Percentiles rank a stretch among this genome's conserved stretches.
These are phyloP conservation scores for Arabis alpina DNA, from an alignment of 345 rosid species.

Conservation along the genomic window DNA sequence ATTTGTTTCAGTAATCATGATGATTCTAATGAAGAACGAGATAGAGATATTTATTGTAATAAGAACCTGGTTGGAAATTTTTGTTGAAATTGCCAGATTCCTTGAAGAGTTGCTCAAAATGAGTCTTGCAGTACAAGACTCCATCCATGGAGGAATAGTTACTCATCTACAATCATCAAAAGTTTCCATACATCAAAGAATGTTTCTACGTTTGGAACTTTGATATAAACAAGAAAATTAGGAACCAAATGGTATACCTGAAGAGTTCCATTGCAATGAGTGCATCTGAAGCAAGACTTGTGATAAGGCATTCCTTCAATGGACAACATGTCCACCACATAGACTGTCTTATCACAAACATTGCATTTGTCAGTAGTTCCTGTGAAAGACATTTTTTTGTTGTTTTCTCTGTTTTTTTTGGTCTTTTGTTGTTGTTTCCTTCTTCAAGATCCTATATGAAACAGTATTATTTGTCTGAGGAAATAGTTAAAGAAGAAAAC, in stretches of 20 bases:
- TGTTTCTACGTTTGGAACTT: not conserved
- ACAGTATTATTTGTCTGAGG: conserved; percentile 30
- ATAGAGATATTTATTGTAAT: not conserved
- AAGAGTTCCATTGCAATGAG: conserved; percentile 93
- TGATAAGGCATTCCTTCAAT: conserved; percentile 88
- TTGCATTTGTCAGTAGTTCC: conserved; percentile 95
- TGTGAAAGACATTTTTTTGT: conserved; percentile 69
- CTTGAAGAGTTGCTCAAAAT: conserved; percentile 97
- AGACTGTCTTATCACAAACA: conserved; percentile 87
- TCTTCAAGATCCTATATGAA: conserved; percentile 38
- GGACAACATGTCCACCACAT: conserved; percentile 83
- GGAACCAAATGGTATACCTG: conserved; percentile 41
- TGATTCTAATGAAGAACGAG: not conserved
- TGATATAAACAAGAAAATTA: not conserved
- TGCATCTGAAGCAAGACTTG: conserved; percentile 88
- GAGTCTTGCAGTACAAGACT: conserved; percentile 93
- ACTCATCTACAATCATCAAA: conserved; percentile 69
- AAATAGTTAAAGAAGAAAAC: conserved; percentile 27
- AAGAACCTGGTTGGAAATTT: conserved; percentile 75
- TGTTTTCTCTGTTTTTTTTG: not conserved
- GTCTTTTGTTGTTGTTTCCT: conserved; percentile 12
- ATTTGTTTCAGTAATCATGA: not conserved
- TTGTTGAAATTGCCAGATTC: conserved; percentile 99
- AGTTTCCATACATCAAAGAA: not conserved
- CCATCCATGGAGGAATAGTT: conserved; percentile 99